Conservation (phyloP, 1,139 yeast species). For the Geotrichum bryndzae region DNA sequence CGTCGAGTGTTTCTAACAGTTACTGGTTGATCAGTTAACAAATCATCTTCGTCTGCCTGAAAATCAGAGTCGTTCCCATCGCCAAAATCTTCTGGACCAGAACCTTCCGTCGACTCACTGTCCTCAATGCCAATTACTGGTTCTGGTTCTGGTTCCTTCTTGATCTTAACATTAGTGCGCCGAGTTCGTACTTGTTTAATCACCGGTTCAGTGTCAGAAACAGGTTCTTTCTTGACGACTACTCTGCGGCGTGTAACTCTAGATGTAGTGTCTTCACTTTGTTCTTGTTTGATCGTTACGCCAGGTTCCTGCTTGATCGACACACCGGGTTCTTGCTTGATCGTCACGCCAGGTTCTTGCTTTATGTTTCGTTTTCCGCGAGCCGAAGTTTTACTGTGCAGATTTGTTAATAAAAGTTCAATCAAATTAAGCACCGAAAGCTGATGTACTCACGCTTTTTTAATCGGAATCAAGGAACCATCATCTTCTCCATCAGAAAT, state of each 20-base stretch:
- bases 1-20: neutral
- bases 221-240: neutral
- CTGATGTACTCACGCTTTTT: neutral
- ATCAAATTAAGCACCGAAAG: neutral
- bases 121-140: neutral
- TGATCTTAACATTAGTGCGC: neutral
- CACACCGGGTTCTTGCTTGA: neutral
- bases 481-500: neutral
- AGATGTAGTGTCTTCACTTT: neutral
- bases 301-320: neutral
- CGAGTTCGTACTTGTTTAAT: neutral
- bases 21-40: neutral
- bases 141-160: neutral
- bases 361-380: neutral
- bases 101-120: neutral
- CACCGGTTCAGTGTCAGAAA: neutral
- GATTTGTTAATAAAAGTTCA: neutral
- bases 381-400: neutral
- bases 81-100: constrained; percentile 10
- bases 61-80: constrained; percentile 10
- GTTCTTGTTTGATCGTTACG: neutral
- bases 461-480: neutral
- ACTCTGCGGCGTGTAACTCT: neutral
- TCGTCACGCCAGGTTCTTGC: neutral
- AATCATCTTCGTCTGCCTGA: neutral